Evolutionary conservation across 768 basidiomycete species (phyloP).

Genomic region (Termitomyces sp.): DNA sequence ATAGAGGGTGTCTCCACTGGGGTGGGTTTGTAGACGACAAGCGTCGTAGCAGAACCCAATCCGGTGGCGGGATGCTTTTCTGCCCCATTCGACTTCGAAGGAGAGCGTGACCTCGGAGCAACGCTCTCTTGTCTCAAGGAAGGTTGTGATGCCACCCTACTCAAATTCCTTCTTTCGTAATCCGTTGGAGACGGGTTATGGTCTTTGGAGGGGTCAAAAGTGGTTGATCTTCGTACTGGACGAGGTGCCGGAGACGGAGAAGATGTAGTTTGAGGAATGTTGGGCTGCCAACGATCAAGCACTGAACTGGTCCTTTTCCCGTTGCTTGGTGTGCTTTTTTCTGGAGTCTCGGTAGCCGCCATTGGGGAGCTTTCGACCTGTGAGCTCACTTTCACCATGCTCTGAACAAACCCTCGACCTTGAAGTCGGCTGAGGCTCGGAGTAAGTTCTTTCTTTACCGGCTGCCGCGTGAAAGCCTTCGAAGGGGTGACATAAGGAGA

Average conservation of each 20-base stretch:
- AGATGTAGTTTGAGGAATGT: constrained; percentile 20
- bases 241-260: constrained; percentile 38
- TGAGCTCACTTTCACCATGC: constrained; percentile 67
- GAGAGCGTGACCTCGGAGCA: constrained; percentile 1
- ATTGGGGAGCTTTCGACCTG: constrained; percentile 39
- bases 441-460: constrained; percentile 62
- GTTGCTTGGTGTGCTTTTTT: constrained; percentile 23
- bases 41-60: constrained; percentile 70
- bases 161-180: constrained; percentile 6
- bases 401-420: constrained; percentile 84
- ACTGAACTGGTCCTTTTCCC: constrained; percentile 44
- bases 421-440: constrained; percentile 79
- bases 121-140: constrained; percentile 6
- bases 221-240: constrained; percentile 33
- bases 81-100: background rate
- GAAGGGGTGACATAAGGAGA: constrained; percentile 40
- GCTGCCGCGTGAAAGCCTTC: constrained; percentile 52
- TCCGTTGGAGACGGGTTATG: constrained; percentile 14
- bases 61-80: constrained; percentile 26
- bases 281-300: constrained; percentile 66
- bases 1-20: constrained; percentile 36
- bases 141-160: constrained; percentile 22
- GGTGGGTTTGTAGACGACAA: constrained; percentile 56
- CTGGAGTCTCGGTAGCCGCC: constrained; percentile 24
- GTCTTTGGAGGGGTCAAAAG: constrained; percentile 21